Base-by-base conservation (phyloP, 2,329 filamentous ascomycete species). In the Calcarisporium arbuscula region DNA sequence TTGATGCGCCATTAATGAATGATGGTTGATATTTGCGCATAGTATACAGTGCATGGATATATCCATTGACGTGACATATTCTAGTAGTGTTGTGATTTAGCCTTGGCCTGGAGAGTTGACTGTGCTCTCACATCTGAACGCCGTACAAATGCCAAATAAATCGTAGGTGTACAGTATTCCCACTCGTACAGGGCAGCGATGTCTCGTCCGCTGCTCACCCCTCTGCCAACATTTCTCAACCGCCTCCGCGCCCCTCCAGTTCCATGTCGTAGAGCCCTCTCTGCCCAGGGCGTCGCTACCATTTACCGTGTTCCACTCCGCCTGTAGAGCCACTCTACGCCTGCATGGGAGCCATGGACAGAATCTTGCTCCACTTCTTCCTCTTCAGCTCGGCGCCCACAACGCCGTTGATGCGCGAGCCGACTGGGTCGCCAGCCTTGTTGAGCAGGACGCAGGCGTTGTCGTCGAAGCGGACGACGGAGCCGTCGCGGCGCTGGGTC, bases 391-490 rank as follows among this genome's bases (percentile, higher is more conserved):
- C 92, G 19, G 80, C 74, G 39, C 88, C 92, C 28, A 98, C 92
- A 28, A 96, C 78, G 46, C 89, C 87, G 62, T 87, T 94, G 68
- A 95, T 77, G 58, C 92, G 82, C 12, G 85, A 88, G 34, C 92
- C 92, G 49, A 98, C 86, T 17, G 92, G 92, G 59, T 98, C 92
- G 28, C 92, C 94, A 8, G 86, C 75, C 74, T 96, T 98, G 68
- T 94, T 96, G 61, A 98, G 84, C 48, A 98, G 70, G 29, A 98
- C 92, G 58, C 92, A 98, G 30, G 92, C 92, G 62, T 98, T 98
- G 65, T 98, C 92, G 63, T 94, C 92, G 60, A 98, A 98, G 49
- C 81, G 81, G 47, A 98, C 82, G 30, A 92, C 80, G 55, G 82
- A 89, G 34, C 92, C 92, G 66, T 98, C 92, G 20, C 78, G 77